Conservation (phyloP, 805 yeast species). For the Myxozyma monticola region DNA sequence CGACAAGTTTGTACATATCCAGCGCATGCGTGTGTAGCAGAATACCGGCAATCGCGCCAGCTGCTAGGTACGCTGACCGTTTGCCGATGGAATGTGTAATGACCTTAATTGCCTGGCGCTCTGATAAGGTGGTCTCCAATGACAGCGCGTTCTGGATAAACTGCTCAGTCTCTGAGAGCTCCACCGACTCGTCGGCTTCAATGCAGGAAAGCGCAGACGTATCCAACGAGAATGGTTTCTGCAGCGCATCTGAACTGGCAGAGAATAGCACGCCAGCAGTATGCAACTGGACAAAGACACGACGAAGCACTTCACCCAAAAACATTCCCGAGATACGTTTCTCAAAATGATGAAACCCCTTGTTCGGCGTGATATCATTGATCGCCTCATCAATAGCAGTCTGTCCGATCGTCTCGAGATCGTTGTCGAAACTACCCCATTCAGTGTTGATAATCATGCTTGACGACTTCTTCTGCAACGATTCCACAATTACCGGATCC, state of each 20-base stretch:
- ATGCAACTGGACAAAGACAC: constrained; percentile 64
- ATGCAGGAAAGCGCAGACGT: constrained; percentile 83
- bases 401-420: constrained; percentile 67
- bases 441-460: constrained; percentile 56
- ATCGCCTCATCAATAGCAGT: constrained; percentile 74
- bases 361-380: constrained; percentile 74
- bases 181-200: constrained; percentile 79
- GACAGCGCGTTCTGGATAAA: constrained; percentile 69
- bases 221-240: constrained; percentile 75
- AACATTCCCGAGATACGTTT: constrained; percentile 34
- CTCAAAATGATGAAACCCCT: constrained; percentile 77
- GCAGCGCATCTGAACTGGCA: constrained; percentile 33
- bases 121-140: constrained; percentile 53
- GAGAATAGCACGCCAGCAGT: constrained; percentile 56
- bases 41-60: constrained; percentile 87
- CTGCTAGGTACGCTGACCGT: constrained; percentile 87
- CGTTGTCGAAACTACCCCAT: constrained; percentile 97
- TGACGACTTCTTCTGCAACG: background rate
- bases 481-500: constrained; percentile 44
- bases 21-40: constrained; percentile 66
- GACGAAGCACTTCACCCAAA: constrained; percentile 79
- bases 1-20: constrained; percentile 71
- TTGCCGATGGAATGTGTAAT: constrained; percentile 77
- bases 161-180: constrained; percentile 46
- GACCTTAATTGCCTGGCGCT: constrained; percentile 70